Percentiles rank a stretch among this genome's conserved stretches.
phyloP scores from a whole-genome alignment of 352 stramenopile genomes.

The Globisporangium takayamanum region DNA sequence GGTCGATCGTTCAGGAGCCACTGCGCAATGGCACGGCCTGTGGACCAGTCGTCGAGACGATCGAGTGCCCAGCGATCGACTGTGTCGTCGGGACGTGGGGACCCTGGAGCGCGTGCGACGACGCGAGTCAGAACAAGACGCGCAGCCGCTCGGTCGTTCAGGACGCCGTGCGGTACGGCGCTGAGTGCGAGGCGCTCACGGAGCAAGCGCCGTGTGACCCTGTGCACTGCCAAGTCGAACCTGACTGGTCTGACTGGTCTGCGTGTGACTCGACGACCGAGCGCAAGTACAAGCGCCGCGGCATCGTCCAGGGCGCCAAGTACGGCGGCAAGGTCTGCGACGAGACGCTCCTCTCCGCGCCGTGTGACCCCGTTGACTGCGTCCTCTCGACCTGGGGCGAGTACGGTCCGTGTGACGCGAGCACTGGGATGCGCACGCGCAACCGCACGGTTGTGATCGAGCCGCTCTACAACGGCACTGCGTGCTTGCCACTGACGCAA shows the following conservation, averaged over 20 bases:
- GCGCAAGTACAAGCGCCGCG: slow-evolving; percentile 32
- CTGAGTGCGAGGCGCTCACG: slow-evolving; percentile 20
- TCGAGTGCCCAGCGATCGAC: slow-evolving; percentile 31
- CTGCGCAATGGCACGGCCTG: slow-evolving; percentile 34
- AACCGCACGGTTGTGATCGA: slow-evolving; percentile 23
- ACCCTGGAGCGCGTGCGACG: slow-evolving; percentile 24
- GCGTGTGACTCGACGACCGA: slow-evolving; percentile 31
- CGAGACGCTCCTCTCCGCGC: slow-evolving; percentile 22
- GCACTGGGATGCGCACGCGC: slow-evolving; percentile 29
- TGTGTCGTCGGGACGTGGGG: slow-evolving; percentile 34
- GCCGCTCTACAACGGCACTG: slow-evolving; percentile 33
- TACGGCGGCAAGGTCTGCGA: slow-evolving; percentile 27
- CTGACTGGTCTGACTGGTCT: slow-evolving; percentile 32
- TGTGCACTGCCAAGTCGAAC: slow-evolving; percentile 13
- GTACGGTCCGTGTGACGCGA: slow-evolving; percentile 33
- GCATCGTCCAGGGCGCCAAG: slow-evolving; percentile 19
- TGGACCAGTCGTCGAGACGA: slow-evolving; percentile 19
- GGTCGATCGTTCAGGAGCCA: slow-evolving; percentile 24
- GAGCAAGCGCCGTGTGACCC: slow-evolving; percentile 21
- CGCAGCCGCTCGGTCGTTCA: slow-evolving; percentile 17
- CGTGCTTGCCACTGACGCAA: slow-evolving; percentile 28
- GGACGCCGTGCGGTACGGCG: slow-evolving; percentile 24
- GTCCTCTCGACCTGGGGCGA: slow-evolving; percentile 28
- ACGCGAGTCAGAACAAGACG: slow-evolving; percentile 19
- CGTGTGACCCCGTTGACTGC: slow-evolving; percentile 50